Evolutionary conservation across 306 rosid species (phyloP).

Genomic region (Vicia sativa): DNA sequence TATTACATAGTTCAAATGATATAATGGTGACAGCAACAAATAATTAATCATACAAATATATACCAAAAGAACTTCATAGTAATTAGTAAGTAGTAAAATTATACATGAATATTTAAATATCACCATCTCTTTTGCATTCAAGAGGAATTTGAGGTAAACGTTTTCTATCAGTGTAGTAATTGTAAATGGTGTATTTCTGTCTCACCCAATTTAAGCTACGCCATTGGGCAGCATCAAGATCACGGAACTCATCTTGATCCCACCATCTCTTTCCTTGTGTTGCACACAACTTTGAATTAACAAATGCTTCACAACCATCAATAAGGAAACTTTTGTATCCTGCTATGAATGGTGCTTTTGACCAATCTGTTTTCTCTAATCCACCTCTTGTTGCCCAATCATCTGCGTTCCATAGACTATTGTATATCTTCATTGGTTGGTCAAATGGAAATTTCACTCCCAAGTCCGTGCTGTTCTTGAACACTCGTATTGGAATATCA

Average conservation of each 20-base stretch:
- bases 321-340: slow-evolving; percentile 75
- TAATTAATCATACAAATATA: not conserved
- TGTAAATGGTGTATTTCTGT: slow-evolving; percentile 73
- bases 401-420: slow-evolving; percentile 57
- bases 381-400: slow-evolving; percentile 99
- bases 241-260: slow-evolving; percentile 71
- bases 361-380: slow-evolving; percentile 92
- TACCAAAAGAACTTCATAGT: not conserved
- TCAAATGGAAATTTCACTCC: too few relatives aligned
- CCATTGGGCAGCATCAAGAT: slow-evolving; percentile 71
- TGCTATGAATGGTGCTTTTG: slow-evolving; percentile 89
- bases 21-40: not conserved
- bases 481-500: too few relatives aligned
- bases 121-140: slow-evolving; percentile 85
- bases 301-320: slow-evolving; percentile 93
- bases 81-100: too few relatives aligned
- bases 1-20: slow-evolving; percentile 12
- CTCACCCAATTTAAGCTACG: slow-evolving; percentile 78
- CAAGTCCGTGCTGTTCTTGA: too few relatives aligned
- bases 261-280: slow-evolving; percentile 87
- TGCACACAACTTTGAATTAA: slow-evolving; percentile 69
- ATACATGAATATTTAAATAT: slow-evolving; percentile 44
- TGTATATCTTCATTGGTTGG: slow-evolving; percentile 71
- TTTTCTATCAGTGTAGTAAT: slow-evolving; percentile 75
- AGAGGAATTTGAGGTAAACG: slow-evolving; percentile 56